Conservation (phyloP, 1,139 yeast species). For the Magnusiomyces tetraspermus region DNA sequence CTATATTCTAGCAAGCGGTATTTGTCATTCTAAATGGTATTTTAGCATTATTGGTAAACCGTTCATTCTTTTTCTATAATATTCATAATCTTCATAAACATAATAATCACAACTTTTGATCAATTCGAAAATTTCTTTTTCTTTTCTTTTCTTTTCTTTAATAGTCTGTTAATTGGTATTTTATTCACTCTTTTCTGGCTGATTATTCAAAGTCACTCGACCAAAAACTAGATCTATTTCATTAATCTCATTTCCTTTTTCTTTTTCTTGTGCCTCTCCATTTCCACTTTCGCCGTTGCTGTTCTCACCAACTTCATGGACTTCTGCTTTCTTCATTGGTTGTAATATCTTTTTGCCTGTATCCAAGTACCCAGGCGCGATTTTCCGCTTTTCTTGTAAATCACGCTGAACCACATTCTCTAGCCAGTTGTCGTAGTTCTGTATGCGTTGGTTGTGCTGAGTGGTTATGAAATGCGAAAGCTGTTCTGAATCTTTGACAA, state of each 20-base stretch:
- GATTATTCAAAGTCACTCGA: slow-evolving; percentile 8
- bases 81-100: too few relatives aligned
- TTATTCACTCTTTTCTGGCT: not conserved
- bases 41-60: too few relatives aligned
- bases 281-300: slow-evolving; percentile 4
- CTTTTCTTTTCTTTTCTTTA: too few relatives aligned
- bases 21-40: too few relatives aligned
- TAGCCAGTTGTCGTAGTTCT: slow-evolving; percentile 31
- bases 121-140: too few relatives aligned
- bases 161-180: not conserved
- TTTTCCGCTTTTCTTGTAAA: slow-evolving; percentile 27
- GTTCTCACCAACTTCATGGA: not conserved
- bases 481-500: slow-evolving; percentile 22
- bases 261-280: not conserved
- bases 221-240: slow-evolving; percentile 15
- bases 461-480: slow-evolving; percentile 22
- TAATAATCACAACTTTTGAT: too few relatives aligned
- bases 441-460: slow-evolving; percentile 25
- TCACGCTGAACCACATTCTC: slow-evolving; percentile 21
- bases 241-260: slow-evolving; percentile 6
- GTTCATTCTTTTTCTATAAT: too few relatives aligned
- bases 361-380: slow-evolving; percentile 41
- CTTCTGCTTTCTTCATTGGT: slow-evolving; percentile 19
- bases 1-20: too few relatives aligned
- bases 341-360: slow-evolving; percentile 23